Evolutionary conservation across 495 filamentous ascomycete species (phyloP), one percentile per base, ranked within the genome.

Genomic region (Aspergillus asperescens): DNA sequence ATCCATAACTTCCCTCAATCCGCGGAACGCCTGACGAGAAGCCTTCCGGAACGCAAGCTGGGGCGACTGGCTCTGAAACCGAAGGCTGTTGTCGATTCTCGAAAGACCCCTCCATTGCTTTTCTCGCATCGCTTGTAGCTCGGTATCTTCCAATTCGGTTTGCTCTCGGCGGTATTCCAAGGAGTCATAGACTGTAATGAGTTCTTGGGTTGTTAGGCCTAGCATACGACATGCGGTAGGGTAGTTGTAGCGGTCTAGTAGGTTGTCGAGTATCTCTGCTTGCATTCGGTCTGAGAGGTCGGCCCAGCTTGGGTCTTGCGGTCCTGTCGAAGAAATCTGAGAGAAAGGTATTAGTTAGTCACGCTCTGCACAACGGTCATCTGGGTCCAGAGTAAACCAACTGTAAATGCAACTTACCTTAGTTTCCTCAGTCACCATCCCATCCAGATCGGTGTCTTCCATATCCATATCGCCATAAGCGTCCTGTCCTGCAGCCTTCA

Each of bases 251-350:
- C 19, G 27, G 13, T 61, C 48, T n/a, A 70, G 43, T 12, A 72
- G 55, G 34, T 66, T 72, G 10, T 62, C 50, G 10, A 67, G 40
- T 20, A 72, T 72, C 34, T 77, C 72, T 0, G 66, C 52, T 53
- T 70, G 64, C 19, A 77, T 54, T 1, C 59, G 56, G 7, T 28
- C 51, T 0, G 55, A 55, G 6, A 78, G 51, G 38, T 77, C 68
- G 20, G 39, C 39, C 74, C 73, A 47, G 59, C 27, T 6, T 31
- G 38, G 34, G 53, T 50, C 50, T 25, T 27, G 42, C 7, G 10
- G 15, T 13, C 0, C 29, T 37, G 45, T 16, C 7, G 29, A 13
- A 13, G 31, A 12, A 37, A 19, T 20, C 34, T 19, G 20, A 10
- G 18, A 34, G 8, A 12, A 24, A 9, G 5, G 22, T 18, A 15